A percentile compares a stretch with the other conserved stretches of the same genome.
phyloP scores from a whole-genome alignment of 139 green algal species.

The Microglena sp. region DNA sequence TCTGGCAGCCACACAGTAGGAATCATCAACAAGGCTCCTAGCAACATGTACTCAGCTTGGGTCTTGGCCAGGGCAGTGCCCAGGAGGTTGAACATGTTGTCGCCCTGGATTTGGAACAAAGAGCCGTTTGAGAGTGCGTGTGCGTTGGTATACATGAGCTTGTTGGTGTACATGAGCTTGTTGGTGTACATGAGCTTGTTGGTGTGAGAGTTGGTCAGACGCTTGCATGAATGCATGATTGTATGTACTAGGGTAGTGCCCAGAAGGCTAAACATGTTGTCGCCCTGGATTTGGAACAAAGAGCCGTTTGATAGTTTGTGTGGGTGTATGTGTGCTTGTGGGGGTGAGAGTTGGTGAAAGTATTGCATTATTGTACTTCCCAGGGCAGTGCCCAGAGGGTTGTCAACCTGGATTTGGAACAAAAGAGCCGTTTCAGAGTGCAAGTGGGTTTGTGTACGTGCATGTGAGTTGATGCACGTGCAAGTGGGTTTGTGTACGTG shows the following conservation, averaged over 20 bases:
- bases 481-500: too few species aligned
- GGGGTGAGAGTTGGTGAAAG: too few species aligned
- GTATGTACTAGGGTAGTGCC: constrained; percentile 13
- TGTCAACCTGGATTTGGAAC: too few species aligned
- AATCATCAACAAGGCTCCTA: constrained; percentile 45
- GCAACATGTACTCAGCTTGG: constrained; percentile 23
- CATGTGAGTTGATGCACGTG: too few species aligned
- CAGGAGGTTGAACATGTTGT: constrained; percentile 43
- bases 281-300: constrained; percentile 11
- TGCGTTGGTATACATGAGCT: not conserved
- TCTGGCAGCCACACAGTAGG: constrained; percentile 69
- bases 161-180: too few species aligned
- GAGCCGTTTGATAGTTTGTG: not conserved
- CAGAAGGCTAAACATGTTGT: constrained; percentile 42
- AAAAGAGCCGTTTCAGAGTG: too few species aligned
- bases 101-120: constrained; percentile 11
- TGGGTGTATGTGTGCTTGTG: not conserved
- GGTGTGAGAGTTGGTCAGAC: too few species aligned
- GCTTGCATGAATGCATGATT: too few species aligned
- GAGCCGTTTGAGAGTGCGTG: not conserved
- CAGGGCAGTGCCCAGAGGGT: constrained; percentile 20
- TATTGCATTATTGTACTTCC: too few species aligned
- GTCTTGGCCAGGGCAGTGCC: constrained; percentile 12
- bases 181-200: too few species aligned
- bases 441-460: too few species aligned